A percentile compares a stretch with the other conserved stretches of the same genome.
Evolutionary conservation across 2,329 filamentous ascomycete genomes (phyloP).

Genomic region (Magnaporthiopsis poae): DNA sequence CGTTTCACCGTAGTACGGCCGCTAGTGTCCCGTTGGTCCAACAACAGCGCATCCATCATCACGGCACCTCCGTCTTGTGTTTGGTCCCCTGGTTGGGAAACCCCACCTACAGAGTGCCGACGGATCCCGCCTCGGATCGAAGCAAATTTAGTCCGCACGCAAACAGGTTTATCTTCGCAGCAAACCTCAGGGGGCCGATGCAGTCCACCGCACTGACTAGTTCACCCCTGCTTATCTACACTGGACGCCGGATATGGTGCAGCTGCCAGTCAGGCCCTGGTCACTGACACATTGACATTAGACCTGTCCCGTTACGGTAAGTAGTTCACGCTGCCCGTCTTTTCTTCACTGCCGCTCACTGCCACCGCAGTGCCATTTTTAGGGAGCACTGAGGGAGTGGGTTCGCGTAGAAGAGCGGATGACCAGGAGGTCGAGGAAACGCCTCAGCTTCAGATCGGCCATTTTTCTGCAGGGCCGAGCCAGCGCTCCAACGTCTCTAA

Average conservation of each 20-base stretch:
- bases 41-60: not conserved
- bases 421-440: not conserved
- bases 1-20: not conserved
- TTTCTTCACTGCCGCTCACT: not conserved
- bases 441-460: not conserved
- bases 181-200: not conserved
- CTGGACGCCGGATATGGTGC: not conserved
- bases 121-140: not conserved
- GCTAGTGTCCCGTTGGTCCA: not conserved
- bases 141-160: not conserved
- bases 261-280: not conserved
- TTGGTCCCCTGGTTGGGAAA: not conserved
- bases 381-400: not conserved
- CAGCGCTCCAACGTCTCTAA: not conserved
- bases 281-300: not conserved
- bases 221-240: not conserved
- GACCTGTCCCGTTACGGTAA: not conserved
- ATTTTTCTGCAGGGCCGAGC: not conserved
- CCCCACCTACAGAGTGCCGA: too few species aligned
- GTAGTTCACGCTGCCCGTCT: not conserved
- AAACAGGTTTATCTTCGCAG: not conserved
- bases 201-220: not conserved
- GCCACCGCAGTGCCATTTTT: not conserved
- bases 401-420: not conserved
- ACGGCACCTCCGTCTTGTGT: not conserved